Evolutionary conservation across 805 yeast species (phyloP), one percentile per base, ranked within the genome.

Genomic region (Candida michaelii): DNA sequence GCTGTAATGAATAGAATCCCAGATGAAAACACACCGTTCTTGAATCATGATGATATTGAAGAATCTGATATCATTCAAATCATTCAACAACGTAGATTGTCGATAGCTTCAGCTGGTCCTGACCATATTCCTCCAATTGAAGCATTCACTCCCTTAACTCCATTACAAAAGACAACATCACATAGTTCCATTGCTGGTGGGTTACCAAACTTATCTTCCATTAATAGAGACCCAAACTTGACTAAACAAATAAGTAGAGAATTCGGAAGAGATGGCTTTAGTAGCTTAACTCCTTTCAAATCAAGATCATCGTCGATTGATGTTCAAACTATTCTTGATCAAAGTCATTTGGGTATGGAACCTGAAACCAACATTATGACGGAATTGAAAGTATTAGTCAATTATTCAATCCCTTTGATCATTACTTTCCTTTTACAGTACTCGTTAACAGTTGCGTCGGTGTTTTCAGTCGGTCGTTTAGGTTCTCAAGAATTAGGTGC

Each of bases 401-500:
- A 55, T 30, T 74, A 71, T 44, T 76, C 83, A 0, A 45, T 71
- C 8, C 91, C 91, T 0, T 62, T 85, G 51, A 70, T 83, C 14
- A 63, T 82, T 39, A 84, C 91, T 0, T 85, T 85, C 51, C 56
- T 85, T 19, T 62, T 85, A 45, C 89, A 85, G 56, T 81, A 83
- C 57, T 83, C 89, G 0, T 66, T 85, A 36, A 82, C 88, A 3
- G 82, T 85, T 39, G 88, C 89, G 12, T 82, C 88, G 0, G 85
- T 85, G 25, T 84, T 85, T 57, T 80, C 85, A 2, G 90, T 84
- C 23, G 89, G 91, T 8, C 78, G 82, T 50, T 70, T 85, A 40
- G 90, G 91, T 2, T 76, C 79, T 27, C 71, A 74, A 17, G 89
- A 83, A 51, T 67, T 85, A 37, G 91, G 89, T 12, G 91, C 89